Evolutionary conservation across 352 stramenopile genomes (phyloP).

Genomic region (Phytophthora cactorum): DNA sequence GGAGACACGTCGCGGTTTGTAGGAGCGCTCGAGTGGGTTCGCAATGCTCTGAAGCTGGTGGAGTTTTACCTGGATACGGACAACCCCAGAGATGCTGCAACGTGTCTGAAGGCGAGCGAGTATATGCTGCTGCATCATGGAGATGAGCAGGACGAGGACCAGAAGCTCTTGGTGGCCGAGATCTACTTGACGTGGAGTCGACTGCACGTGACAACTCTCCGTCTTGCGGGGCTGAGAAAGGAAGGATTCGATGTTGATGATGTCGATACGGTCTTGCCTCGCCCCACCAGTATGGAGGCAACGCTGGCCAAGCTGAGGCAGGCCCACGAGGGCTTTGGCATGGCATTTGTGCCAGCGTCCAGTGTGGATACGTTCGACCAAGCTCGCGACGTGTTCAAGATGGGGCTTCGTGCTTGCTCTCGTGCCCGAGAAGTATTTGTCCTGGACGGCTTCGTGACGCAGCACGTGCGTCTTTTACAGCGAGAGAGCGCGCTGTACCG

Average conservation of each 20-base stretch:
- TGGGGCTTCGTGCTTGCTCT: conserved; percentile 54
- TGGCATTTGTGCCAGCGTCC: conserved; percentile 34
- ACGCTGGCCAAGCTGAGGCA: conserved; percentile 20
- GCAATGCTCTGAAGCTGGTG: conserved; percentile 60
- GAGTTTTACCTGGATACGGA: conserved; percentile 67
- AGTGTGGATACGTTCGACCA: conserved; percentile 51
- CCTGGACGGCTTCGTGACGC: conserved; percentile 75
- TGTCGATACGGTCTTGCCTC: conserved; percentile 15
- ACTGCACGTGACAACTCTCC: conserved; percentile 57
- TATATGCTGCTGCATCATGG: conserved; percentile 42
- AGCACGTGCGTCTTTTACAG: conserved; percentile 64
- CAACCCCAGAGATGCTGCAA: conserved; percentile 48
- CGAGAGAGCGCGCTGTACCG: conserved; percentile 65
- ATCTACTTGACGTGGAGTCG: conserved; percentile 57
- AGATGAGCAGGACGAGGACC: conserved; percentile 16
- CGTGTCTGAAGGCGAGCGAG: conserved; percentile 56
- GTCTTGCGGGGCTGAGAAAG: conserved; percentile 39
- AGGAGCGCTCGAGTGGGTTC: conserved; percentile 57
- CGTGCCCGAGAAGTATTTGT: conserved; percentile 50
- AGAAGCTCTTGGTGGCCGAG: conserved; percentile 46
- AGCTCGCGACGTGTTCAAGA: conserved; percentile 71
- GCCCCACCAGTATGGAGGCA: conserved; percentile 34
- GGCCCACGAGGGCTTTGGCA: conserved; percentile 17
- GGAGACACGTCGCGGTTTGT: conserved; percentile 16
- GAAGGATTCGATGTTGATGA: conserved; percentile 25